Percentiles rank a stretch among this genome's conserved stretches.
phyloP scores from a whole-genome alignment of 305 asterid species.

The Fraxinus latifolia region DNA sequence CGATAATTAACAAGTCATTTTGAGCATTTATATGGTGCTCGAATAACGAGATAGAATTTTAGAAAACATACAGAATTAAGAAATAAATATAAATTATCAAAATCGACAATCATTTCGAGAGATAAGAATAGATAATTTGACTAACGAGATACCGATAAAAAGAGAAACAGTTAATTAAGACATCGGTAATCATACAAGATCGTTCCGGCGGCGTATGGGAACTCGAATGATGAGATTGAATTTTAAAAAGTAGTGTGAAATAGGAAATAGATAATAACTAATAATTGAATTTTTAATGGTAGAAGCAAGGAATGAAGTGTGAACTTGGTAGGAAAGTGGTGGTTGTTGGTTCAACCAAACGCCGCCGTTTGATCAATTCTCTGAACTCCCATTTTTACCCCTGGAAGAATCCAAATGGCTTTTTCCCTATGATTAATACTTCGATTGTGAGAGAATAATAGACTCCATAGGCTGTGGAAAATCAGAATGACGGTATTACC shows the following conservation, averaged over 20 bases:
- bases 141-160: neutral
- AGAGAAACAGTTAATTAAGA: neutral
- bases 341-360: constrained; percentile 69
- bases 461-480: constrained; percentile 9
- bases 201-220: neutral
- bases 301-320: constrained; percentile 41
- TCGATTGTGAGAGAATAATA: neutral
- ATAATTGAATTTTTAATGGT: constrained; percentile 10
- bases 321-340: constrained; percentile 41
- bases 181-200: neutral
- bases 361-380: constrained; percentile 25
- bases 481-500: constrained; percentile 22
- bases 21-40: neutral
- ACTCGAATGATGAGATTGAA: neutral
- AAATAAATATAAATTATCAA: neutral
- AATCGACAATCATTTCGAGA: neutral
- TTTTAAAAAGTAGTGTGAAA: constrained; percentile 21
- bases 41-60: neutral
- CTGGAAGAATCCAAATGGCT: neutral
- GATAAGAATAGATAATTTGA: neutral
- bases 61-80: neutral
- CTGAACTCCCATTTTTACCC: constrained; percentile 13
- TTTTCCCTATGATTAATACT: neutral
- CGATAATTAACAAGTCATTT: neutral
- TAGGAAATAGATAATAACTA: constrained; percentile 9